phyloP scores from a whole-genome alignment of 495 filamentous ascomycete genomes.

The Aspergillus sclerotiicarbonarius region DNA sequence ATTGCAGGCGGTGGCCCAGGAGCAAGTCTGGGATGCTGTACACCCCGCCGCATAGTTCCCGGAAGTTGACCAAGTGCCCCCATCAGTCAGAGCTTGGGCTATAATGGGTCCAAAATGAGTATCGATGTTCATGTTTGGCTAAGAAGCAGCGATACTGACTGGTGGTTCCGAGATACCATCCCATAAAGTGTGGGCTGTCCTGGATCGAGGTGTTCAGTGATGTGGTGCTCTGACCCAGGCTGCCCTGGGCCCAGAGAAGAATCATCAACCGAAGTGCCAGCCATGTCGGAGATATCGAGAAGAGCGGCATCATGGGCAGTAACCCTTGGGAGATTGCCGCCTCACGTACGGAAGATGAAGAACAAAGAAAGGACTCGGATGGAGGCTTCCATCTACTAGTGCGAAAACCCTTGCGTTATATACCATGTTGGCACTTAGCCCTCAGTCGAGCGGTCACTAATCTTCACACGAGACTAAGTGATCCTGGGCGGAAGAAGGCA shows the following conservation, averaged over 20 bases:
- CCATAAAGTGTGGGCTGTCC: conserved; percentile 9
- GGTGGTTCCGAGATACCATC: conserved; percentile 10
- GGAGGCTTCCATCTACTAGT: no score
- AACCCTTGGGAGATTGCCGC: not conserved
- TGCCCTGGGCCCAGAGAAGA: not conserved
- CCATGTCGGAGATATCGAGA: conserved; percentile 1
- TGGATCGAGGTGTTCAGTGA: conserved; percentile 4
- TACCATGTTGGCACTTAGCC: no score
- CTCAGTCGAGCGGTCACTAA: no score
- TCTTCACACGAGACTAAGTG: no score
- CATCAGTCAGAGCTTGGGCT: conserved; percentile 13
- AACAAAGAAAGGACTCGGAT: no score
- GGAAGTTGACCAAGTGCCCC: conserved; percentile 6
- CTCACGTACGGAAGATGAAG: no score
- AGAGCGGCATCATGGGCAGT: not conserved
- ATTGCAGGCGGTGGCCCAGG: conserved; percentile 4
- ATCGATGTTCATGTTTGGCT: not conserved
- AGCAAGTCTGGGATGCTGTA: not conserved
- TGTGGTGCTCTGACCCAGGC: not conserved
- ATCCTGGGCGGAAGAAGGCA: no score
- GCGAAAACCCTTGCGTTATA: no score
- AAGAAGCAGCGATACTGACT: conserved; percentile 2
- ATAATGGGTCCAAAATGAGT: not conserved
- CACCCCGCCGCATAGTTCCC: conserved; percentile 12
- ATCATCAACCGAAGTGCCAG: not conserved